Percentiles rank a stretch among this genome's conserved stretches.
Conservation (phyloP, 805 yeast genomes). For the Myxozyma mucilagina region DNA sequence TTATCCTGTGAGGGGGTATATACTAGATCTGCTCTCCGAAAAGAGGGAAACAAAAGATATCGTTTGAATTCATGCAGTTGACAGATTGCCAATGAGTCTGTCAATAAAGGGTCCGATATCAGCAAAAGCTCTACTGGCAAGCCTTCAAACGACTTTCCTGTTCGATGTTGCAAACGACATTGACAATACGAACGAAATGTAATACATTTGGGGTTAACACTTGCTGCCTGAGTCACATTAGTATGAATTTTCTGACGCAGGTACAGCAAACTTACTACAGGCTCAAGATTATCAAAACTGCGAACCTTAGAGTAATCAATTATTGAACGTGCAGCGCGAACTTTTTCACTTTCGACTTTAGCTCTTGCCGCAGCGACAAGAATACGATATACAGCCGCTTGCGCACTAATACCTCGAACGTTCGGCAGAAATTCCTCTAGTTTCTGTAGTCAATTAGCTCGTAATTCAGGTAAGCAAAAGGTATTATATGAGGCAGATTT, state of each 20-base stretch:
- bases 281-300: constrained; percentile 28
- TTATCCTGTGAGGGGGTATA: background rate
- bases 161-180: constrained; percentile 25
- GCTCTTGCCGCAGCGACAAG: constrained; percentile 31
- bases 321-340: constrained; percentile 23
- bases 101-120: constrained; percentile 20
- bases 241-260: background rate
- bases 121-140: constrained; percentile 30
- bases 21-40: constrained; percentile 26
- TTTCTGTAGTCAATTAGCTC: constrained; percentile 17
- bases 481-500: background rate
- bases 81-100: constrained; percentile 29
- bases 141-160: constrained; percentile 27
- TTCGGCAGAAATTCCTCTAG: constrained; percentile 31
- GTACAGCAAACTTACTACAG: constrained; percentile 24
- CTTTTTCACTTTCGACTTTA: constrained; percentile 27
- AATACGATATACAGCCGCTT: constrained; percentile 23
- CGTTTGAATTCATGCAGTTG: constrained; percentile 29
- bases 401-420: constrained; percentile 18
- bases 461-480: background rate
- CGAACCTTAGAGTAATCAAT: constrained; percentile 27
- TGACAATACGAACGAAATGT: constrained; percentile 29
- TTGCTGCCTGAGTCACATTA: constrained; percentile 12
- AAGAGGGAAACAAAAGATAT: constrained; percentile 27
- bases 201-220: constrained; percentile 17